These are phyloP conservation scores for Dissoconium aciculare DNA, from an alignment of 2,329 filamentous ascomycete genomes.

Conservation along the genomic window DNA sequence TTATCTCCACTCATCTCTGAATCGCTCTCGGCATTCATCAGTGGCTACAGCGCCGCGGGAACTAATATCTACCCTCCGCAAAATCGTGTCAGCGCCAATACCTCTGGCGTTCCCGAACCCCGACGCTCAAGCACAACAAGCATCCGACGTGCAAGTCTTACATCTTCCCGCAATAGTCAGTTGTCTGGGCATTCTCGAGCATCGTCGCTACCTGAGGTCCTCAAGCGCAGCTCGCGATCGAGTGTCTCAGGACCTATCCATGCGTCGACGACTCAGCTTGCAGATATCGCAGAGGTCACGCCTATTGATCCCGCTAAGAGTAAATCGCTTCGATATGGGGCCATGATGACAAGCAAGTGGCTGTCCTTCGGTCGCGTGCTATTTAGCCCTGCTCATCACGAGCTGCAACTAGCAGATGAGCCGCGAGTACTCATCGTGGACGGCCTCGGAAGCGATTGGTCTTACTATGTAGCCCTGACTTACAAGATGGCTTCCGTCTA, in stretches of 20 bases:
- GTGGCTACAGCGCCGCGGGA: constrained; percentile 34
- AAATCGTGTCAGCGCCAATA: constrained; percentile 5
- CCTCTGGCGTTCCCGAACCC: constrained; percentile 4
- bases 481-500: constrained; percentile 63
- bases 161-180: constrained; percentile 17
- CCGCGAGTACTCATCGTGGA: constrained; percentile 61
- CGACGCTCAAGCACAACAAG: neutral
- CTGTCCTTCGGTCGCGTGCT: constrained; percentile 70
- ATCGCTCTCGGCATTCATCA: constrained; percentile 39
- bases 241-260: constrained; percentile 1
- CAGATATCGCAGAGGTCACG: constrained; percentile 24
- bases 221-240: neutral
- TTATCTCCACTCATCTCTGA: constrained; percentile 30
- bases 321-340: constrained; percentile 52
- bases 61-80: constrained; percentile 21
- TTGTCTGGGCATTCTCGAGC: constrained; percentile 18
- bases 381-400: constrained; percentile 64
- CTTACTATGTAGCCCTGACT: constrained; percentile 68
- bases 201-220: constrained; percentile 17
- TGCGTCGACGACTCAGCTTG: constrained; percentile 31
- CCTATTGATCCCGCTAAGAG: constrained; percentile 15
- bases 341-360: constrained; percentile 78
- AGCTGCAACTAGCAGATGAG: constrained; percentile 45
- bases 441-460: constrained; percentile 81
- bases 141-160: constrained; percentile 9